These are phyloP conservation scores for Leccinum fallax DNA, from an alignment of 1,284 basidiomycete species.

Conservation along the genomic window DNA sequence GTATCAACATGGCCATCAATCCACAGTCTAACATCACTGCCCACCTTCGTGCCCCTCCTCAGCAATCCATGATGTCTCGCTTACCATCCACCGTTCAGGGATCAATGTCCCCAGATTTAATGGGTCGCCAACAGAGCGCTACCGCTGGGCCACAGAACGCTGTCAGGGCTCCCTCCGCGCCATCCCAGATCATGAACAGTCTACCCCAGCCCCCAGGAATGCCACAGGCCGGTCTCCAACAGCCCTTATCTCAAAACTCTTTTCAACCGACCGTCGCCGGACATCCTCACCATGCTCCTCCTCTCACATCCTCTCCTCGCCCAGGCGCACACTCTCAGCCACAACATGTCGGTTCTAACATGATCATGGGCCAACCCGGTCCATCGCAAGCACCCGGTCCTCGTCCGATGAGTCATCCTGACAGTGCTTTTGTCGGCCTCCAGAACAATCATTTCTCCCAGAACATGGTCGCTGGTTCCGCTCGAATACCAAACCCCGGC, in stretches of 20 bases:
- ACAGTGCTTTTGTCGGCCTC: constrained; percentile 48
- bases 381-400: constrained; percentile 46
- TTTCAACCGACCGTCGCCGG: constrained; percentile 41
- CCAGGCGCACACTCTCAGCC: constrained; percentile 44
- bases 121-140: constrained; percentile 39
- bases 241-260: constrained; percentile 47
- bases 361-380: constrained; percentile 46
- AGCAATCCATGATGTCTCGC: constrained; percentile 37
- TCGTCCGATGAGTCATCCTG: constrained; percentile 50
- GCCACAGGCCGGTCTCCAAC: constrained; percentile 35
- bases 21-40: constrained; percentile 40
- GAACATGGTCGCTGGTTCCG: constrained; percentile 35
- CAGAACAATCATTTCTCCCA: constrained; percentile 45
- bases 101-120: constrained; percentile 48
- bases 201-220: constrained; percentile 48
- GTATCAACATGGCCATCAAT: constrained; percentile 46
- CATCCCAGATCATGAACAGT: constrained; percentile 51
- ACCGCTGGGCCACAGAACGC: constrained; percentile 42
- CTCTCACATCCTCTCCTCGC: constrained; percentile 49
- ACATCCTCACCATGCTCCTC: constrained; percentile 41
- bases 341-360: constrained; percentile 40
- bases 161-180: constrained; percentile 43
- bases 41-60: constrained; percentile 37
- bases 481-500: constrained; percentile 43
- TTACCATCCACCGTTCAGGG: constrained; percentile 42